phyloP scores from a whole-genome alignment of 352 stramenopile genomes.

The Phytophthora macrochlamydospora region DNA sequence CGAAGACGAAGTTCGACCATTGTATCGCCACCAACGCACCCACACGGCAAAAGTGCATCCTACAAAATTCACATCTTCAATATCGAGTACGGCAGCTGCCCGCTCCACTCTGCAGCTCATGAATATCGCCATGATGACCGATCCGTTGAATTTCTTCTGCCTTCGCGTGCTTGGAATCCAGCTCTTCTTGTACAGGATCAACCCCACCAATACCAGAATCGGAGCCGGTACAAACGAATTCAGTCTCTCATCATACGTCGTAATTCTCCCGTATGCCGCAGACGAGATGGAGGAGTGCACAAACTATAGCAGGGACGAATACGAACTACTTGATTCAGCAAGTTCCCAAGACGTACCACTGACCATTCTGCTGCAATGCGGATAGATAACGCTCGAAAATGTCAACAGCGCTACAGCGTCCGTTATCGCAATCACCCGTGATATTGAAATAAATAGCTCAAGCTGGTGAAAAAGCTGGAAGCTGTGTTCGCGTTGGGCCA shows the following conservation, averaged over 20 bases:
- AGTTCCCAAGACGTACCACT: conserved; percentile 19
- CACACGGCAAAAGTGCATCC: too few species aligned
- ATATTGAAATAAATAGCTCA: too few species aligned
- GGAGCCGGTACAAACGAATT: not conserved
- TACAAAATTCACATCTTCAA: not conserved
- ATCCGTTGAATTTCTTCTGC: conserved; percentile 40
- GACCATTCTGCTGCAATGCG: conserved; percentile 15
- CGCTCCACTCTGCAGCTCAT: conserved; percentile 40
- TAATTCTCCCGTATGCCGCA: conserved; percentile 20
- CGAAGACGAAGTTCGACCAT: too few species aligned
- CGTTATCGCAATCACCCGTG: too few species aligned
- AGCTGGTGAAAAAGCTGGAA: too few species aligned
- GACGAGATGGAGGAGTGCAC: conserved; percentile 30
- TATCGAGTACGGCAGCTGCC: conserved; percentile 16
- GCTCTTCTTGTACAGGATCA: conserved; percentile 40
- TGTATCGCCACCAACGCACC: too few species aligned
- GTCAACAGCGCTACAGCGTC: not conserved
- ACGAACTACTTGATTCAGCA: conserved; percentile 22
- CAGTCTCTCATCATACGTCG: conserved; percentile 9
- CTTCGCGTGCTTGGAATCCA: conserved; percentile 31
- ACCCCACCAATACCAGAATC: not conserved
- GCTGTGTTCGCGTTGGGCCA: not conserved
- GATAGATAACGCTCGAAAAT: conserved; percentile 3
- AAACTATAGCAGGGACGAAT: conserved; percentile 14
- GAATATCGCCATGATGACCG: conserved; percentile 56